Percentiles rank a stretch among this genome's conserved stretches.
Conservation (phyloP, 208 protist species). For the Leishmania lainsoni region DNA sequence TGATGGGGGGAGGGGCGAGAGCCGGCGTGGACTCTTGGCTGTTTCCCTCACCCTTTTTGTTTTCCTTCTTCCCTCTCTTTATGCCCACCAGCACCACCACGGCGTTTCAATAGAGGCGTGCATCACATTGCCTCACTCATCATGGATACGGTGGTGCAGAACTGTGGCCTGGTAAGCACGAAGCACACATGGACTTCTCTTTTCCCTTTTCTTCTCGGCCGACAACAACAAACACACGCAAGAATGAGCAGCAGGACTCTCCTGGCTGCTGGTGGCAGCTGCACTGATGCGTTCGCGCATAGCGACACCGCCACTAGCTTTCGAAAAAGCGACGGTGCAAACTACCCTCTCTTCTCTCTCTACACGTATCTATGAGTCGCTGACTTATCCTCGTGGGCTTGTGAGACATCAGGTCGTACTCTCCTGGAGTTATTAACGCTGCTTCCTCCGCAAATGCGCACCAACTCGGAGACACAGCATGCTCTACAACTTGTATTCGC, state of each 20-base stretch:
- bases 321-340: not conserved
- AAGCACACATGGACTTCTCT: not conserved
- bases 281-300: not conserved
- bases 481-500: not conserved
- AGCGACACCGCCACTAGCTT: not conserved
- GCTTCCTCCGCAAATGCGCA: not conserved
- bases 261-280: not conserved
- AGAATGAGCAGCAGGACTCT: not conserved
- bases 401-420: not conserved
- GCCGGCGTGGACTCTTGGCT: no score
- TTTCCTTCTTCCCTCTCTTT: not conserved
- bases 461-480: not conserved
- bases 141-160: not conserved
- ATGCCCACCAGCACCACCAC: not conserved
- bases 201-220: not conserved
- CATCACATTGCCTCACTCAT: not conserved
- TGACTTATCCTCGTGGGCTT: not conserved
- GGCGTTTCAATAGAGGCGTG: not conserved
- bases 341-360: not conserved
- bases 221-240: not conserved
- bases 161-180: not conserved
- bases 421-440: not conserved
- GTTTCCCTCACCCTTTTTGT: conserved; percentile 3
- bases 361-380: not conserved
- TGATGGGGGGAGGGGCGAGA: not conserved